Conservation (phyloP, 345 rosid species). For the Populus ilicifolia region DNA sequence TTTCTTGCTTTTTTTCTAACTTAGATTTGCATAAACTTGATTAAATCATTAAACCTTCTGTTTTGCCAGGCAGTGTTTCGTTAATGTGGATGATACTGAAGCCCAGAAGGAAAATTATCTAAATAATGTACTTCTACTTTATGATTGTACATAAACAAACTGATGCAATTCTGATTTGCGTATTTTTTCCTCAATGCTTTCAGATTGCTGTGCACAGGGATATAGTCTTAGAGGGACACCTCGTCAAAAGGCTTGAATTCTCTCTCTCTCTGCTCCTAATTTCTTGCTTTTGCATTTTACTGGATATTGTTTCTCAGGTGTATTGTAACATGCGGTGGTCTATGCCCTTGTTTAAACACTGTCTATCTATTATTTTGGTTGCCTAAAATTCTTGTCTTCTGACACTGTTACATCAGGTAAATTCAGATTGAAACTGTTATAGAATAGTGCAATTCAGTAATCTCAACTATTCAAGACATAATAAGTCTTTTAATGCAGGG, state of each 20-base stretch:
- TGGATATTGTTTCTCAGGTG: conserved; percentile 40
- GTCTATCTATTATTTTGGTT: conserved; percentile 17
- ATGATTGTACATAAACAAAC: neutral
- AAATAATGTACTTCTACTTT: neutral
- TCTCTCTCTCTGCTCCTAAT: neutral
- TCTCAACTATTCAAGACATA: neutral
- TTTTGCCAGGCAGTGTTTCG: conserved; percentile 78
- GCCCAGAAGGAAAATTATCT: conserved; percentile 58
- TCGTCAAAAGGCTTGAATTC: conserved; percentile 59
- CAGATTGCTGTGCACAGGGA: conserved; percentile 78
- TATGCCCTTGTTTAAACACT: conserved; percentile 91
- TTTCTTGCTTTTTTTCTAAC: neutral
- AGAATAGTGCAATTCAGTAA: neutral
- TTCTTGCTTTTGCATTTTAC: neutral
- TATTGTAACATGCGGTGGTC: conserved; percentile 93
- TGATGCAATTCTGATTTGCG: neutral
- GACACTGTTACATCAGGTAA: neutral
- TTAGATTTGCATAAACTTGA: neutral
- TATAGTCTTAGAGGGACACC: conserved; percentile 89
- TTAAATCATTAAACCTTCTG: neutral
- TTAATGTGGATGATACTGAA: conserved; percentile 70
- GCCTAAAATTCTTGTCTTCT: neutral
- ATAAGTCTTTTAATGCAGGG: conserved; percentile 39
- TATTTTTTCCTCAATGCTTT: neutral
- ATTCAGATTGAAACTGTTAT: neutral